These are phyloP conservation scores for Ceratobasidium sp. DNA, from an alignment of 1,284 basidiomycete genomes.

Conservation along the genomic window DNA sequence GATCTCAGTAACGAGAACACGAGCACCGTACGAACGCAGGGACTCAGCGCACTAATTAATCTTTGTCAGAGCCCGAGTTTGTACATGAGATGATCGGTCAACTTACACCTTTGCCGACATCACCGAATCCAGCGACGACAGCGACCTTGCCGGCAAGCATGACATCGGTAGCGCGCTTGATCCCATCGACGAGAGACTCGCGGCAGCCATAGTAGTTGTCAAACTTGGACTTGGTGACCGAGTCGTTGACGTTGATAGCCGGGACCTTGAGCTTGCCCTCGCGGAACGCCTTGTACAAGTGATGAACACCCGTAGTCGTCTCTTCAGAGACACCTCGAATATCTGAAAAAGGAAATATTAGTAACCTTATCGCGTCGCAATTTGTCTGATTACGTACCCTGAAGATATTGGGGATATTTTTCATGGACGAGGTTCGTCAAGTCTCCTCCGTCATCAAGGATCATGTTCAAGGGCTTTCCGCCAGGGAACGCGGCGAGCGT, in stretches of 20 bases:
- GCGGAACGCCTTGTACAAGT: slow-evolving; percentile 97
- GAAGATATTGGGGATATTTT: slow-evolving; percentile 91
- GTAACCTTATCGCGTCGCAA: neutral
- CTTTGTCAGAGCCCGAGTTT: slow-evolving; percentile 20
- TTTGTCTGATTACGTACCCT: slow-evolving; percentile 59
- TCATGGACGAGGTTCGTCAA: slow-evolving; percentile 95
- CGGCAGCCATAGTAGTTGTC: slow-evolving; percentile 97
- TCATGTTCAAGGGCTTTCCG: slow-evolving; percentile 95
- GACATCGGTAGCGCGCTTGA: slow-evolving; percentile 99
- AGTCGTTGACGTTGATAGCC: slow-evolving; percentile 99
- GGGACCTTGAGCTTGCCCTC: slow-evolving; percentile 97
- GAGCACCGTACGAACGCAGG: slow-evolving; percentile 94
- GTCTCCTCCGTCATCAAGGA: slow-evolving; percentile 99
- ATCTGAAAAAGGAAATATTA: slow-evolving; percentile 57
- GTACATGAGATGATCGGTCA: slow-evolving; percentile 6
- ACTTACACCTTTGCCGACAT: slow-evolving; percentile 97
- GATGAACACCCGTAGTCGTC: slow-evolving; percentile 99
- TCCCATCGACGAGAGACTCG: slow-evolving; percentile 99
- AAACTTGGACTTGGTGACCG: slow-evolving; percentile 82
- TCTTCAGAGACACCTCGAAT: slow-evolving; percentile 97
- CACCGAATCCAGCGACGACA: slow-evolving; percentile 98
- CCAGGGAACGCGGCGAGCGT: slow-evolving; percentile 83
- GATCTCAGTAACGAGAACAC: slow-evolving; percentile 97
- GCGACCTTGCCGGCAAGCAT: slow-evolving; percentile 99
- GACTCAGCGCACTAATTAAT: slow-evolving; percentile 90